Conservation (phyloP, 495 filamentous ascomycete genomes). For the Penicillium salamii region DNA sequence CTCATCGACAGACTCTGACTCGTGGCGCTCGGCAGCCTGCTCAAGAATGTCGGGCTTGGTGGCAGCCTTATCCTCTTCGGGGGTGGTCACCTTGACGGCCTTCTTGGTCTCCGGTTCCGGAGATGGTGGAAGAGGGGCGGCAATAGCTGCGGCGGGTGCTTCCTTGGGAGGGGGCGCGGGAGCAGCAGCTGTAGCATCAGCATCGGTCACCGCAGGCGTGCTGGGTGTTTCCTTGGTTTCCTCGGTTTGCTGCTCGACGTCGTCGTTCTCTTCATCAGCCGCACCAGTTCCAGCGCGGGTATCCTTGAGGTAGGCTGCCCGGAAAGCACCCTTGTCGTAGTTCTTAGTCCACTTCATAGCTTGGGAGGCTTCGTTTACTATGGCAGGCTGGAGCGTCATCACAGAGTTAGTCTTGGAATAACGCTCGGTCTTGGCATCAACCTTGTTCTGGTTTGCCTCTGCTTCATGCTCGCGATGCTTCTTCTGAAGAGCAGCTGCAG, state of each 20-base stretch:
- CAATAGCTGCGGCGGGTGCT: slow-evolving; percentile 8
- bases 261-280: slow-evolving; percentile 26
- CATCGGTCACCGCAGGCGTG: slow-evolving; percentile 13
- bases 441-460: slow-evolving; percentile 20
- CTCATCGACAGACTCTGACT: slow-evolving; percentile 29
- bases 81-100: slow-evolving; percentile 5
- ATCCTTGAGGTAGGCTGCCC: slow-evolving; percentile 76
- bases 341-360: slow-evolving; percentile 89
- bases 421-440: slow-evolving; percentile 5
- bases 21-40: slow-evolving; percentile 23
- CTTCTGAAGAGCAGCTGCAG: slow-evolving; percentile 75
- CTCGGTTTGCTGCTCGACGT: slow-evolving; percentile 9
- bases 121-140: slow-evolving; percentile 32
- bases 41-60: slow-evolving; percentile 21
- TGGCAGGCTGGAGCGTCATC: slow-evolving; percentile 80
- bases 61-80: slow-evolving; percentile 12
- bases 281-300: slow-evolving; percentile 63
- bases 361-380: slow-evolving; percentile 82
- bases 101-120: slow-evolving; percentile 23
- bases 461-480: slow-evolving; percentile 60
- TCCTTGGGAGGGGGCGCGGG: slow-evolving; percentile 25
- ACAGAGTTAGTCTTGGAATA: slow-evolving; percentile 84
- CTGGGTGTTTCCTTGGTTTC: slow-evolving; percentile 8
- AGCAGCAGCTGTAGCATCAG: slow-evolving; percentile 12
- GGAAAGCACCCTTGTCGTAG: slow-evolving; percentile 75